Conservation (phyloP, 805 yeast species). For the Lipomyces starkeyi region DNA sequence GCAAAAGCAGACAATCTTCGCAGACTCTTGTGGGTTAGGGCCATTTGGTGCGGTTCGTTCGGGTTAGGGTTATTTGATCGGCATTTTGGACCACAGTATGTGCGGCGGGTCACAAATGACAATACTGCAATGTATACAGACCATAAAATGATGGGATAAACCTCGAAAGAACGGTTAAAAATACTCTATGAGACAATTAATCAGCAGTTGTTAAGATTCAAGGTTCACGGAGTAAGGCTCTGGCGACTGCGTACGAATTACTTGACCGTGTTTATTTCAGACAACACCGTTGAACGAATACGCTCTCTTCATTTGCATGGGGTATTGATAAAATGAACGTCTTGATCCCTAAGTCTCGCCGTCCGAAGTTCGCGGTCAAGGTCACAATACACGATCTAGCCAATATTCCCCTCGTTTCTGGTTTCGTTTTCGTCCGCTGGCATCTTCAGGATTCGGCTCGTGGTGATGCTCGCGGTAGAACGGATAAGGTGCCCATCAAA, state of each 20-base stretch:
- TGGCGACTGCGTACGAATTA: background rate
- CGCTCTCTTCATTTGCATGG: background rate
- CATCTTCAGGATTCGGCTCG: constrained; percentile 58
- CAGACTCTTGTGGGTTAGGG: too few species aligned
- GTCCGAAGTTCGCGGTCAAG: constrained; percentile 67
- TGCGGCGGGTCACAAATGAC: too few species aligned
- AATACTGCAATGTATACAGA: too few species aligned
- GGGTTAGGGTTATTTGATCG: too few species aligned
- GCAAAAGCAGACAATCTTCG: too few species aligned
- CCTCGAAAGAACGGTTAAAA: too few species aligned
- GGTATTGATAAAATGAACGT: constrained; percentile 17
- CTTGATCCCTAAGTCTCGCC: constrained; percentile 28
- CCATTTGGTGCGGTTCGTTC: too few species aligned
- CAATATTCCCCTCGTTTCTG: constrained; percentile 83
- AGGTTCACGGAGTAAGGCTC: background rate
- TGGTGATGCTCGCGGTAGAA: constrained; percentile 54
- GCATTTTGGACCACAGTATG: too few species aligned
- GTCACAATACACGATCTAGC: constrained; percentile 69
- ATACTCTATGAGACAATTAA: too few species aligned
- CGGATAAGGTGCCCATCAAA: constrained; percentile 53
- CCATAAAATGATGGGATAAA: too few species aligned
- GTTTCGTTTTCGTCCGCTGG: constrained; percentile 70
- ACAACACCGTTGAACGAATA: background rate
- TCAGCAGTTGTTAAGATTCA: too few species aligned
- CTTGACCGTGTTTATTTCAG: background rate